A percentile compares a stretch with the other conserved stretches of the same genome.
These are phyloP conservation scores for Gonium pectorale DNA, from an alignment of 139 green algal species.

Conservation along the genomic window DNA sequence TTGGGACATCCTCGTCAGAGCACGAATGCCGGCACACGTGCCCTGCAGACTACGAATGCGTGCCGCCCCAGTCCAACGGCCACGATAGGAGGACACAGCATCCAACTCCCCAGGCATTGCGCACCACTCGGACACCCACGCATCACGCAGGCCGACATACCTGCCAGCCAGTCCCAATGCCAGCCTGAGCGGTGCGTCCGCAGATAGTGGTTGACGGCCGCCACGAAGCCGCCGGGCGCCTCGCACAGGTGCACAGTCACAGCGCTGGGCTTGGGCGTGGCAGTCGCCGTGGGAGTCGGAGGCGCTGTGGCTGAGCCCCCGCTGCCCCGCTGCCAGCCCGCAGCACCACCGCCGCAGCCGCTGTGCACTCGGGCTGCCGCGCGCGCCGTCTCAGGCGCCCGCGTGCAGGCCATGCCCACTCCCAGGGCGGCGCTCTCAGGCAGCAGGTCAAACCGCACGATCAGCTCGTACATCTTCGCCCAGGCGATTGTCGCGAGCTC, in stretches of 20 bases:
- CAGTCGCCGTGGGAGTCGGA: not conserved
- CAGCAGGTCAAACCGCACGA: constrained; percentile 50
- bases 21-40: no score
- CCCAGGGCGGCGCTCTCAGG: no score
- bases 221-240: constrained; percentile 66
- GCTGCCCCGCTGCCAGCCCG: no score
- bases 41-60: no score
- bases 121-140: no score
- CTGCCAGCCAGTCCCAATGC: constrained; percentile 68
- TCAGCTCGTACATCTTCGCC: constrained; percentile 68
- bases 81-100: no score
- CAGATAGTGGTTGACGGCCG: constrained; percentile 67
- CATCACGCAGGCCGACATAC: no score
- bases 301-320: not conserved
- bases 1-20: no score
- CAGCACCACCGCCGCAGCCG: no score
- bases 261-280: not conserved
- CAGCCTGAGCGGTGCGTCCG: constrained; percentile 44
- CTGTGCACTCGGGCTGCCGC: not conserved
- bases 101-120: no score
- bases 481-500: constrained; percentile 64
- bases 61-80: no score
- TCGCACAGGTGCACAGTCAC: constrained; percentile 63
- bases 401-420: no score
- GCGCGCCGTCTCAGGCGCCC: not conserved